Percentiles rank a stretch among this genome's conserved stretches.
Conservation (phyloP, 202 grass and related monocot genomes). For the Cymbopogon flexuosus region DNA sequence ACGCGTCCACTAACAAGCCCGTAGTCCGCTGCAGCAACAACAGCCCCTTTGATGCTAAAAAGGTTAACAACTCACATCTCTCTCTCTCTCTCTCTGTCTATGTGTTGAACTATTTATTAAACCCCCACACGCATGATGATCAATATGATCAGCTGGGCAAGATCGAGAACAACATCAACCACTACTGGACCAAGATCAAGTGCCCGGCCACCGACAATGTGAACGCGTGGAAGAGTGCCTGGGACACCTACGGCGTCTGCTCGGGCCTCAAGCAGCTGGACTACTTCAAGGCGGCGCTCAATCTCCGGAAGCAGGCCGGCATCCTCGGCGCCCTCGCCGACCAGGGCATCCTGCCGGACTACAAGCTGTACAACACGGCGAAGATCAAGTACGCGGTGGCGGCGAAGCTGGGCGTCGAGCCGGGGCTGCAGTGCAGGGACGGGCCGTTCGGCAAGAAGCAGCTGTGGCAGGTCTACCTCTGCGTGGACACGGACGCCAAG, state of each 20-base stretch:
- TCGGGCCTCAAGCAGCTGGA: constrained; percentile 34
- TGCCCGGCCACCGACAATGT: constrained; percentile 36
- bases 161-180: constrained; percentile 34
- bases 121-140: not conserved
- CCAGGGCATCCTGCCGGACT: constrained; percentile 21
- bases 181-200: constrained; percentile 45
- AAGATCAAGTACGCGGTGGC: constrained; percentile 28
- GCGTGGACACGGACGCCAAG: constrained; percentile 35
- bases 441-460: constrained; percentile 34
- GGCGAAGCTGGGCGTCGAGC: constrained; percentile 18
- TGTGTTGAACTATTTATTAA: not conserved
- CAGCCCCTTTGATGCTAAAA: constrained; percentile 12
- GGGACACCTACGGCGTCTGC: constrained; percentile 47
- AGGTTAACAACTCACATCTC: constrained; percentile 8
- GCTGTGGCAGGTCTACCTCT: constrained; percentile 39
- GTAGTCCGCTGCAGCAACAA: constrained; percentile 28
- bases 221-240: constrained; percentile 23
- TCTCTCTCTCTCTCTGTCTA: too few relatives aligned
- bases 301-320: constrained; percentile 19
- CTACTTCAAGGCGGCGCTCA: constrained; percentile 40
- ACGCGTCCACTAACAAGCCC: not conserved
- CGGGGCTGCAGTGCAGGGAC: constrained; percentile 28
- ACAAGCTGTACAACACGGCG: constrained; percentile 12
- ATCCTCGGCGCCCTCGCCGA: constrained; percentile 13
- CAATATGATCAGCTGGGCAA: not conserved